Percentiles rank a stretch among this genome's conserved stretches.
phyloP scores from a whole-genome alignment of 148 eudicot species.

The Chenopodium album region DNA sequence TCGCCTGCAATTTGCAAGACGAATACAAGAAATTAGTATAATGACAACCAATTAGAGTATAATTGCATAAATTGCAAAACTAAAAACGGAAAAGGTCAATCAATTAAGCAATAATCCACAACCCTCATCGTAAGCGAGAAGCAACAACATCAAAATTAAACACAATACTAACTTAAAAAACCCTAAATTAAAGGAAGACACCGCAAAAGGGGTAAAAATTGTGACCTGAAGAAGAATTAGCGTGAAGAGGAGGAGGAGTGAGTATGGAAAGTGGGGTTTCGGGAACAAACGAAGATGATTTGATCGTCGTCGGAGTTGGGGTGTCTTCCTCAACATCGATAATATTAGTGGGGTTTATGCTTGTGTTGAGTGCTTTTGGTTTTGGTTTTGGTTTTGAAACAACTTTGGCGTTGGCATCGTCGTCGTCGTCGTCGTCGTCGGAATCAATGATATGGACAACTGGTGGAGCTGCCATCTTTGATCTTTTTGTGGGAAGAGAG shows the following conservation, averaged over 20 bases:
- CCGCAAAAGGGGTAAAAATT: background rate
- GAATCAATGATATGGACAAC: slow-evolving; percentile 39
- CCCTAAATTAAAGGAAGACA: background rate
- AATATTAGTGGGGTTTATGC: slow-evolving; percentile 18
- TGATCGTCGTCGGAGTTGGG: slow-evolving; percentile 28
- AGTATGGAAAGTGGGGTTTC: slow-evolving; percentile 43
- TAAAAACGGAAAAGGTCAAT: background rate
- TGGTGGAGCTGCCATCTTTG: slow-evolving; percentile 15
- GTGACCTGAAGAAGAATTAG: slow-evolving; percentile 34
- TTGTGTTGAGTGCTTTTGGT: slow-evolving; percentile 23
- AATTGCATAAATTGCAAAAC: background rate
- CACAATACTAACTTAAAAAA: too few relatives aligned
- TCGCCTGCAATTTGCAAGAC: too few relatives aligned
- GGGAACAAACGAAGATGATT: slow-evolving; percentile 34
- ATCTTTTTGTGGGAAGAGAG: slow-evolving; percentile 26
- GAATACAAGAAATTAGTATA: too few relatives aligned
- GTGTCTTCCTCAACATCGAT: slow-evolving; percentile 31
- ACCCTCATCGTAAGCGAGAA: too few relatives aligned
- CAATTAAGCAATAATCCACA: background rate
- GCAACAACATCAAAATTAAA: too few relatives aligned
- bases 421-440: slow-evolving; percentile 32
- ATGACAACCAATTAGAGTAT: too few relatives aligned
- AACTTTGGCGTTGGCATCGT: slow-evolving; percentile 8
- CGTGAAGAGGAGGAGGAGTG: background rate
- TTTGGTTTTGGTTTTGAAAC: background rate